Evolutionary conservation across 768 basidiomycete species (phyloP), one percentile per base, ranked within the genome.

Genomic region (Cystofilobasidium ferigula): DNA sequence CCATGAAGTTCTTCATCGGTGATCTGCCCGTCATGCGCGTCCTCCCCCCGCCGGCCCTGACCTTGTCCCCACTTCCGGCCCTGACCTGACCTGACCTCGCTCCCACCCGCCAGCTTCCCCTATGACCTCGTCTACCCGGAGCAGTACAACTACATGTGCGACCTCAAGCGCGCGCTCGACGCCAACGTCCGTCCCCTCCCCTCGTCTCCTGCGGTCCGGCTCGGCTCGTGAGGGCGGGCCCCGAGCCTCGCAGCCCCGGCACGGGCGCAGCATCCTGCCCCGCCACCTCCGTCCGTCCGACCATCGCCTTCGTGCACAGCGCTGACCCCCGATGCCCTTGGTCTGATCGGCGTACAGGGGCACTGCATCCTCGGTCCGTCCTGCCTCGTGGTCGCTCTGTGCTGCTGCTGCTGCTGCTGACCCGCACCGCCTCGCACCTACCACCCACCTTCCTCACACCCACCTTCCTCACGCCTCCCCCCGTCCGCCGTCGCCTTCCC

Each of bases 121-220:
- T 77, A 77, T 67, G 76, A 76, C 67, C 70, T 68, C 73, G 71
- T 74, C 47, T 61, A 36, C 22, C 51, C 72, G 91, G 95, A 98
- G 74, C 95, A 98, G 85, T 98, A 93, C 85, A 85, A 89, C 45
- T 99, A 99, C 75, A 98, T 99, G 92, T 91, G 90, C 77, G 95
- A 99, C 78, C 82, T 99, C 70, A 99, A 99, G 77, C 81, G 89
- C 71, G 91, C 94, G 1, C 82, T 99, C 22, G 95, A 99, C 78
- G 93, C 92, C 40, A 86, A 89, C 67, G 93, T 92, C 76, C 69
- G 79, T 72, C 24, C 40, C 22, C 32, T 14, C 24, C 36, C 24
- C 20, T 30, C 12, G 22, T 36, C 30, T 40, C 34, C 26, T n/a
- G n/a, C n/a, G n/a, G n/a, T n/a, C n/a, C n/a, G n/a, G n/a, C n/a